Evolutionary conservation across 169 alveolate species (phyloP).

Genomic region (Plasmodium knowlesi): DNA sequence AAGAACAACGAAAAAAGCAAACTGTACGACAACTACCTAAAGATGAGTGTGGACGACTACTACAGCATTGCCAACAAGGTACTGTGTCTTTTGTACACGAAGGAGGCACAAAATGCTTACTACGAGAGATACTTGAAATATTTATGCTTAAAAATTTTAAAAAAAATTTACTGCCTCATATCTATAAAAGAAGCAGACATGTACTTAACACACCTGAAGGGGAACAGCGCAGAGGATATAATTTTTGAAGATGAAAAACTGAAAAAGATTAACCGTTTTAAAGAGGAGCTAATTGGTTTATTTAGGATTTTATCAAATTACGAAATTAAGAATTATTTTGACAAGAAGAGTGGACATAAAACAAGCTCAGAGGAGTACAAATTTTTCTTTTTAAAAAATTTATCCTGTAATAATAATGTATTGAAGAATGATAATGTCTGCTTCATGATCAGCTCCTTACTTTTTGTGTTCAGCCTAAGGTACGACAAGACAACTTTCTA

Average conservation of each 20-base stretch:
- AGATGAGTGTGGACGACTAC: constrained; percentile 12
- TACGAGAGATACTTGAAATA: constrained; percentile 49
- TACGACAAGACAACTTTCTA: constrained; percentile 51
- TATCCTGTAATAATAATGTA: constrained; percentile 34
- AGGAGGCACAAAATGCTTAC: neutral
- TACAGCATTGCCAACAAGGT: constrained; percentile 39
- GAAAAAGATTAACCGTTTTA: constrained; percentile 3
- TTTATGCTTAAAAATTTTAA: constrained; percentile 36
- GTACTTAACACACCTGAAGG: constrained; percentile 11
- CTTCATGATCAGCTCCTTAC: constrained; percentile 34
- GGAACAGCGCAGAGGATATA: neutral
- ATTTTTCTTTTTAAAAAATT: constrained; percentile 49
- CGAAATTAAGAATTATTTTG: constrained; percentile 36
- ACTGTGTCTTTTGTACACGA: constrained; percentile 20
- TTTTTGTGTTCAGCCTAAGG: constrained; percentile 27
- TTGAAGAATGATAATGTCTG: constrained; percentile 20
- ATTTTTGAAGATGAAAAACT: constrained; percentile 44
- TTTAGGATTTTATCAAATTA: constrained; percentile 19
- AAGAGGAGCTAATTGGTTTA: constrained; percentile 14
- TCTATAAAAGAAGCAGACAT: constrained; percentile 34
- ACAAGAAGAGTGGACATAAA: constrained; percentile 10
- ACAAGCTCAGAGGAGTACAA: constrained; percentile 17
- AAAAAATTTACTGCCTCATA: constrained; percentile 26
- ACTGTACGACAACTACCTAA: constrained; percentile 26
- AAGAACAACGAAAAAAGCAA: constrained; percentile 21